phyloP scores from a whole-genome alignment of 768 basidiomycete species.

The Tulasnella sp. region DNA sequence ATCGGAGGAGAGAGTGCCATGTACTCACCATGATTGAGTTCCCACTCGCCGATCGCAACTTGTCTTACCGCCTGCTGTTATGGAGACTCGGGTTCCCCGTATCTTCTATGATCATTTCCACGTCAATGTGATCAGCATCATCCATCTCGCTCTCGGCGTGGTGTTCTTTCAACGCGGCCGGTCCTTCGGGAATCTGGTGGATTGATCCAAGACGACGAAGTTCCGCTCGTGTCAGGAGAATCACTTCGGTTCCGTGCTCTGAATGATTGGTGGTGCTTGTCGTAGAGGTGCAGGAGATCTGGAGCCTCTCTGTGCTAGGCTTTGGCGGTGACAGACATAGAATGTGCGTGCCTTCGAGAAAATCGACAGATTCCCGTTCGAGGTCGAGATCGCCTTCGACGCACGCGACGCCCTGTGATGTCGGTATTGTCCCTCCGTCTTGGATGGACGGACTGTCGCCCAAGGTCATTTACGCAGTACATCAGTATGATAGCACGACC shows the following conservation, averaged over 20 bases:
- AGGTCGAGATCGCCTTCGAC: conserved; percentile 16
- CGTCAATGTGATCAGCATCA: not conserved
- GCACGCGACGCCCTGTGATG: conserved; percentile 24
- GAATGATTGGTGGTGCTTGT: not conserved
- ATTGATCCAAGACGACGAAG: not conserved
- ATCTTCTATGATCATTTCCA: not conserved
- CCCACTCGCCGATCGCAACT: too few relatives aligned
- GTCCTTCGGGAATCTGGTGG: not conserved
- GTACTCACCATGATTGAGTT: too few relatives aligned
- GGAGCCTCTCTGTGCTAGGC: not conserved
- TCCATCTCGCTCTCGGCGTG: not conserved
- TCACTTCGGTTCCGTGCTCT: not conserved
- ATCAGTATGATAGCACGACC: not conserved
- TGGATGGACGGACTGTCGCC: conserved; percentile 38
- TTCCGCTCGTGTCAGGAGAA: not conserved
- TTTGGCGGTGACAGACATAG: not conserved
- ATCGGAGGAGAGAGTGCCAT: too few relatives aligned
- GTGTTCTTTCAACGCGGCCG: not conserved
- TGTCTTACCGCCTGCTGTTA: not conserved
- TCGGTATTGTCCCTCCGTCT: conserved; percentile 27
- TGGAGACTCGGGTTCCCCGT: not conserved
- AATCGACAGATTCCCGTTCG: not conserved
- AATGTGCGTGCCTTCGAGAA: not conserved
- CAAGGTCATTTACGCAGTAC: conserved; percentile 9
- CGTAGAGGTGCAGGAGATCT: not conserved